These are phyloP conservation scores for Aspergillus pseudonomiae DNA, from an alignment of 2,329 filamentous ascomycete genomes.

Conservation along the genomic window DNA sequence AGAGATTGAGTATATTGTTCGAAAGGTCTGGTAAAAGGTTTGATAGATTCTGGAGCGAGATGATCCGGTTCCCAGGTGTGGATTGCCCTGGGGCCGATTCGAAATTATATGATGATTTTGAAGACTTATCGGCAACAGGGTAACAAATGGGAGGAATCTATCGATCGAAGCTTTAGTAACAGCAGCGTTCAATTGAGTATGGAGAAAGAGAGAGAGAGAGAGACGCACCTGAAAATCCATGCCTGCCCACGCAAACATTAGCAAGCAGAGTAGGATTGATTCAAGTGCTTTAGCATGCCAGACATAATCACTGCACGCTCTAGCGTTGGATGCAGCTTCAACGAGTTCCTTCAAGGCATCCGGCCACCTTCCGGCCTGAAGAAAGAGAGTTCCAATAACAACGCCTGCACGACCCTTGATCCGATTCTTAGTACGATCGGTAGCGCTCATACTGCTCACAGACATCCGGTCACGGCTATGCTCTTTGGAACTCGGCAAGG, in stretches of 20 bases:
- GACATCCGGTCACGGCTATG: slow-evolving; percentile 64
- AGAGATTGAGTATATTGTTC: slow-evolving; percentile 60
- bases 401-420: slow-evolving; percentile 79
- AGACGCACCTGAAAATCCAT: slow-evolving; percentile 68
- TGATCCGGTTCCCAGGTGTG: slow-evolving; percentile 51
- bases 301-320: slow-evolving; percentile 84
- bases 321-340: slow-evolving; percentile 76
- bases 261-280: slow-evolving; percentile 76
- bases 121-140: slow-evolving; percentile 53
- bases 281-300: slow-evolving; percentile 97
- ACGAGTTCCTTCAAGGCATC: slow-evolving; percentile 83
- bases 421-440: slow-evolving; percentile 77
- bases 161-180: slow-evolving; percentile 14
- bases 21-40: slow-evolving; percentile 59
- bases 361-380: slow-evolving; percentile 86
- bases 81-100: slow-evolving; percentile 44
- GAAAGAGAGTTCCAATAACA: slow-evolving; percentile 80
- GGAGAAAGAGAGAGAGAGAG: background rate
- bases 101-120: slow-evolving; percentile 46
- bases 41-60: slow-evolving; percentile 54
- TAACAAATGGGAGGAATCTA: slow-evolving; percentile 59
- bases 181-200: background rate
- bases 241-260: slow-evolving; percentile 82
- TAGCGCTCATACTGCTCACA: slow-evolving; percentile 71
- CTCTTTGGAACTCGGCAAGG: slow-evolving; percentile 51